Evolutionary conservation across 805 yeast genomes (phyloP).

Genomic region (Saturnispora besseyi): DNA sequence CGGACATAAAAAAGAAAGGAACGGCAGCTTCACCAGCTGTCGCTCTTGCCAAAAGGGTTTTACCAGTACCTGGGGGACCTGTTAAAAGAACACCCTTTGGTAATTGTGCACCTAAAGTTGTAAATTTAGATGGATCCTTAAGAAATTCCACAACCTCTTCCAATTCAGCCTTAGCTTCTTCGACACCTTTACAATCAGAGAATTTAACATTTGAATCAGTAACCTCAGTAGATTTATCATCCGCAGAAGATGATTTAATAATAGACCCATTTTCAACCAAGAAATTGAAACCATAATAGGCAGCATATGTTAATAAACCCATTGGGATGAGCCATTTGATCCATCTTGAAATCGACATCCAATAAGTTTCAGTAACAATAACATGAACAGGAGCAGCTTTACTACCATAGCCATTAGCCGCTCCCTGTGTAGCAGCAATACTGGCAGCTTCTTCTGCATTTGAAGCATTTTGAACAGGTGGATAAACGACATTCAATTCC

Average conservation of each 20-base stretch:
- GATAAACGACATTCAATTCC: slow-evolving; percentile 26
- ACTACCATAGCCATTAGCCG: slow-evolving; percentile 38
- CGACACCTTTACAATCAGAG: slow-evolving; percentile 93
- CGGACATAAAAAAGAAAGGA: slow-evolving; percentile 97
- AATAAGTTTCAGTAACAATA: slow-evolving; percentile 77
- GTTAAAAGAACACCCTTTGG: slow-evolving; percentile 96
- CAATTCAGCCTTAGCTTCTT: slow-evolving; percentile 94
- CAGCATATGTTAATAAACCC: slow-evolving; percentile 71
- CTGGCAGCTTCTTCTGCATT: slow-evolving; percentile 3
- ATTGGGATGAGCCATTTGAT: slow-evolving; percentile 80
- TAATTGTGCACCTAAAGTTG: slow-evolving; percentile 93
- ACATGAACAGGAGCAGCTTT: slow-evolving; percentile 86
- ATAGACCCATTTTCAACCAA: slow-evolving; percentile 78
- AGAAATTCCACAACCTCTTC: slow-evolving; percentile 97
- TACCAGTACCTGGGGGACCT: slow-evolving; percentile 99
- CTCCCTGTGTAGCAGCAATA: neutral
- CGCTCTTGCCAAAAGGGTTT: slow-evolving; percentile 91
- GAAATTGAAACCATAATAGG: slow-evolving; percentile 68
- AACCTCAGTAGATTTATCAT: slow-evolving; percentile 75
- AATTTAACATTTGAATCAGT: slow-evolving; percentile 80
- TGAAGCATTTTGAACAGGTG: slow-evolving; percentile 8
- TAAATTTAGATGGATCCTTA: slow-evolving; percentile 92
- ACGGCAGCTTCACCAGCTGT: slow-evolving; percentile 99
- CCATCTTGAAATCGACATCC: slow-evolving; percentile 76
- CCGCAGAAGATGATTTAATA: slow-evolving; percentile 61